Evolutionary conservation across 2,329 filamentous ascomycete species (phyloP).

Genomic region (Colletotrichum eleusines): DNA sequence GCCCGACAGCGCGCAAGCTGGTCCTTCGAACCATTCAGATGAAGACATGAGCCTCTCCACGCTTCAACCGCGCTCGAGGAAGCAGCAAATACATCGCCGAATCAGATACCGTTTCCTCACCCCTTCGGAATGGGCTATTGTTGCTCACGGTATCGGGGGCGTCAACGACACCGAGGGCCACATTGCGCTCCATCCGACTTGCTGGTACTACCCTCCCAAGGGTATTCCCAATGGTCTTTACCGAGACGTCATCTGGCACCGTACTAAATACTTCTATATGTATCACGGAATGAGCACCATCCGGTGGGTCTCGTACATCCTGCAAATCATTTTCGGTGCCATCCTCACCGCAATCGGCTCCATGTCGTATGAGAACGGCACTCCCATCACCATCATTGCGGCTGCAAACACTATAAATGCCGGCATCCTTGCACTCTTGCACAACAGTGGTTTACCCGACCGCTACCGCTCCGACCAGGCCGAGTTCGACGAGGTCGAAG

Average conservation of each 20-base stretch:
- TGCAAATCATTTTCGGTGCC: slow-evolving; percentile 63
- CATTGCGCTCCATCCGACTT: slow-evolving; percentile 56
- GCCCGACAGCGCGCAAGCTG: background rate
- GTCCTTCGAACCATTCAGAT: background rate
- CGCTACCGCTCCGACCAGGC: slow-evolving; percentile 62
- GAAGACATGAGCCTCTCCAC: slow-evolving; percentile 4
- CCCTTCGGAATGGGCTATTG: slow-evolving; percentile 58
- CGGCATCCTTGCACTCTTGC: slow-evolving; percentile 63
- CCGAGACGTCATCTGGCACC: slow-evolving; percentile 59
- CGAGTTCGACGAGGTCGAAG: slow-evolving; percentile 63
- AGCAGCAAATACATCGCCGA: slow-evolving; percentile 5
- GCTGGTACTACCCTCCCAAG: slow-evolving; percentile 59
- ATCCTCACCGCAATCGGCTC: slow-evolving; percentile 64
- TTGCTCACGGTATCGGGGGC: slow-evolving; percentile 62
- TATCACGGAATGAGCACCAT: slow-evolving; percentile 58
- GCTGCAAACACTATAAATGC: slow-evolving; percentile 63
- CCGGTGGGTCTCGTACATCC: slow-evolving; percentile 61
- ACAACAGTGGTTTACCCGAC: slow-evolving; percentile 67
- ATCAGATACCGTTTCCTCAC: slow-evolving; percentile 56
- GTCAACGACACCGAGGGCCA: slow-evolving; percentile 60
- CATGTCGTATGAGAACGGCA: slow-evolving; percentile 52
- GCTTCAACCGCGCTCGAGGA: slow-evolving; percentile 5
- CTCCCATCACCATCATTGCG: slow-evolving; percentile 60
- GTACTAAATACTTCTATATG: slow-evolving; percentile 58
- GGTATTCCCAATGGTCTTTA: slow-evolving; percentile 64